These are phyloP conservation scores for Huntiella abstrusa DNA, from an alignment of 2,329 filamentous ascomycete species.

Conservation along the genomic window DNA sequence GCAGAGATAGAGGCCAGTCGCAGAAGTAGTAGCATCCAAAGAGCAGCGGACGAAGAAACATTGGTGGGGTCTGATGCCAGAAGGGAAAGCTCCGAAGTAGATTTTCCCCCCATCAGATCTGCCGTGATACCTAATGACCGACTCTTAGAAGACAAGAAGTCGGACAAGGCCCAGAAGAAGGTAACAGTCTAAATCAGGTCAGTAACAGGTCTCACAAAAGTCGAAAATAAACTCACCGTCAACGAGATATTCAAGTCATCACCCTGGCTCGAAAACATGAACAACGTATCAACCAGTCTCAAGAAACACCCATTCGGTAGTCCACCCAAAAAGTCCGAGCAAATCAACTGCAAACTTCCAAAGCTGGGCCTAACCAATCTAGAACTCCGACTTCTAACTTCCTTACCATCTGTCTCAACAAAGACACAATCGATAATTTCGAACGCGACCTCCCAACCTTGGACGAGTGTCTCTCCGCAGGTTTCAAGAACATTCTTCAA, in stretches of 20 bases:
- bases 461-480: slow-evolving; percentile 64
- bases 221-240: slow-evolving; percentile 38
- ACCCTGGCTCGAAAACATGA: slow-evolving; percentile 72
- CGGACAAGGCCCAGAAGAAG: slow-evolving; percentile 89
- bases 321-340: slow-evolving; percentile 76
- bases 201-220: slow-evolving; percentile 4
- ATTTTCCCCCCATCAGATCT: slow-evolving; percentile 32
- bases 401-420: slow-evolving; percentile 19
- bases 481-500: slow-evolving; percentile 71
- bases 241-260: slow-evolving; percentile 91
- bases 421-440: slow-evolving; percentile 74
- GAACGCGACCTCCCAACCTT: slow-evolving; percentile 74
- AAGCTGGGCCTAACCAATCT: slow-evolving; percentile 75
- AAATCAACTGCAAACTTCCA: slow-evolving; percentile 74
- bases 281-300: slow-evolving; percentile 68
- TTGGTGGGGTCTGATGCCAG: slow-evolving; percentile 41
- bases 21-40: slow-evolving; percentile 63
- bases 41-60: slow-evolving; percentile 44
- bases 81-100: slow-evolving; percentile 31
- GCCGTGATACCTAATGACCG: slow-evolving; percentile 38
- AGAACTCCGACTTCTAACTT: slow-evolving; percentile 37
- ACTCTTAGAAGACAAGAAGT: slow-evolving; percentile 52
- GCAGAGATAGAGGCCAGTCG: slow-evolving; percentile 52
- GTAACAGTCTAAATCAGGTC: slow-evolving; percentile 50
- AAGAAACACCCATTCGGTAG: slow-evolving; percentile 53